These are phyloP conservation scores for Diutina siamensis DNA, from an alignment of 1,139 yeast species.

Conservation along the genomic window DNA sequence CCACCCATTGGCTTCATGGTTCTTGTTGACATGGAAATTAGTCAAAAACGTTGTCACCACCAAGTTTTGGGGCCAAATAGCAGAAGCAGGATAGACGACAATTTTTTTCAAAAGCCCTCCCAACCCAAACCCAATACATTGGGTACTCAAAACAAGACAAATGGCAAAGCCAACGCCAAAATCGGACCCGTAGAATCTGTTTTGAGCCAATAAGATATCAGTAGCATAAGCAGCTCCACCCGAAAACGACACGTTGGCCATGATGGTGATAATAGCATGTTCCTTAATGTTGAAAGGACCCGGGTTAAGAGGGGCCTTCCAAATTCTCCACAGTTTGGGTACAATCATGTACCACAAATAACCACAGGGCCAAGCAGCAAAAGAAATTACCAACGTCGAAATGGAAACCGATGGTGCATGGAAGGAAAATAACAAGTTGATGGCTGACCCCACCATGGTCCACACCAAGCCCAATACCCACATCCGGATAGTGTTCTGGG, in stretches of 20 bases:
- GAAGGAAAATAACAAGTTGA: conserved; percentile 48
- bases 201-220: conserved; percentile 46
- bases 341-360: conserved; percentile 34
- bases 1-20: conserved; percentile 34
- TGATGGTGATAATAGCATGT: conserved; percentile 52
- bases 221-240: conserved; percentile 53
- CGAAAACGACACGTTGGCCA: conserved; percentile 43
- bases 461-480: conserved; percentile 43
- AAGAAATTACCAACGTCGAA: conserved; percentile 44
- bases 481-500: conserved; percentile 52
- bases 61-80: conserved; percentile 58
- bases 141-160: conserved; percentile 42
- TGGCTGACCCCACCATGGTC: conserved; percentile 48
- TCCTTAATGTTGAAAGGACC: conserved; percentile 57
- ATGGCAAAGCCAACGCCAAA: conserved; percentile 42
- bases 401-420: conserved; percentile 46
- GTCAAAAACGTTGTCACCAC: conserved; percentile 40
- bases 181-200: conserved; percentile 36
- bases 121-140: conserved; percentile 52
- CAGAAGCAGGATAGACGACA: conserved; percentile 49
- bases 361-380: conserved; percentile 56
- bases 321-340: conserved; percentile 30
- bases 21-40: conserved; percentile 49
- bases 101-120: conserved; percentile 50
- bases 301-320: conserved; percentile 41